Evolutionary conservation across 495 filamentous ascomycete genomes (phyloP), one percentile per base, ranked within the genome.

Genomic region (Lasiosphaeria miniovina): DNA sequence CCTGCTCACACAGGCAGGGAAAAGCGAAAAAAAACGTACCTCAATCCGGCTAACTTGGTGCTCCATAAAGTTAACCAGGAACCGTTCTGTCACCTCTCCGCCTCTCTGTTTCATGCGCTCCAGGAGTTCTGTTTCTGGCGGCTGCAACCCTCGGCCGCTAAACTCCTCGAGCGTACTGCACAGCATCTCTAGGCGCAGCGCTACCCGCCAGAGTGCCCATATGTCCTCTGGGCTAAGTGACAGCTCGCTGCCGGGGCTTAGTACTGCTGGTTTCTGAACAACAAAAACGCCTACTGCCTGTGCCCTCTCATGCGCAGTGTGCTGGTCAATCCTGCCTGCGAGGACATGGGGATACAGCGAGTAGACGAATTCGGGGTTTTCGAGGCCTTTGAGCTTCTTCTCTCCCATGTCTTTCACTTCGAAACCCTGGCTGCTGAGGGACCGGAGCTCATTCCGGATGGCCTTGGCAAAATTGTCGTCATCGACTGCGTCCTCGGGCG

Each of bases 381-480:
- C 94, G 7, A 99, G 84, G 3, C 94, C 94, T 71, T 99, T 99
- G 38, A 99, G 77, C 66, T 94, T 96, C 46, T 86, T 85, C 67
- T 96, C 90, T 24, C 94, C 94, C 66, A 98, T 89, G 63, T 95
- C 91, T 72, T 96, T 96, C 67, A 97, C 91, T 69, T 96, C 90
- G 68, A 98, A 99, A 15, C 95, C 95, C 76, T 96, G 91, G 61
- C 87, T 91, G 61, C 86, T 91, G 31, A 99, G 80, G 12, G 89
- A 88, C 36, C 91, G 86, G 17, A 98, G 83, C 72, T 98, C 94
- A 45, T 86, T 87, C 60, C 90, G 88, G 61, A 98, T 96, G 36
- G 88, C 79, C 57, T 85, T 79, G 24, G 81, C 86, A 48, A 86
- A 74, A 0, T 80, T 65, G 65, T 92, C 90, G 45, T 94, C 93